phyloP scores from a whole-genome alignment of 2,329 filamentous ascomycete genomes.

The Talaromyces sp. region DNA sequence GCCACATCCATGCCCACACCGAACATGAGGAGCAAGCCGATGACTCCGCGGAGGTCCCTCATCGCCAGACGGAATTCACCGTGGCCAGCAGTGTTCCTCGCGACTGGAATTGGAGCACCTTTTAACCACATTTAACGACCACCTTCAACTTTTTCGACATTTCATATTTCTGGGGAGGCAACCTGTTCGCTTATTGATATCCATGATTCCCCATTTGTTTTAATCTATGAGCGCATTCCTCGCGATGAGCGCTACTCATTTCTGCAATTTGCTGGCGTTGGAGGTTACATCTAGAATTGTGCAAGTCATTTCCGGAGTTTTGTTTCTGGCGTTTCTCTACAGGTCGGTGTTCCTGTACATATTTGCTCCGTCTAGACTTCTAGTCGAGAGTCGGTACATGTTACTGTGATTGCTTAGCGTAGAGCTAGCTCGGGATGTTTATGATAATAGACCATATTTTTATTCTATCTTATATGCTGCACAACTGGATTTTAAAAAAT shows the following conservation, averaged over 20 bases:
- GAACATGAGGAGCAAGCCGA: slow-evolving; percentile 17
- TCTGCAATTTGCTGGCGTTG: slow-evolving; percentile 14
- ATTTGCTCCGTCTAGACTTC: not conserved
- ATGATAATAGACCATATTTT: slow-evolving; percentile 1
- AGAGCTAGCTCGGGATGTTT: not conserved
- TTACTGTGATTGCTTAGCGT: not conserved
- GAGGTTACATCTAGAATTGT: not conserved
- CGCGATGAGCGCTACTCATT: slow-evolving; percentile 9
- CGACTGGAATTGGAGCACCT: slow-evolving; percentile 63
- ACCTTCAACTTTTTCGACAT: not conserved
- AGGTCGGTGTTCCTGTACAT: not conserved
- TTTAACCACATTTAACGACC: slow-evolving; percentile 46
- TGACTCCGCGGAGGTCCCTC: slow-evolving; percentile 24
- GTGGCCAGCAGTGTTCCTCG: slow-evolving; percentile 55
- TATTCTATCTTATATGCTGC: not conserved
- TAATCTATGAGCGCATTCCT: slow-evolving; percentile 1
- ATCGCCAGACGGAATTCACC: slow-evolving; percentile 32
- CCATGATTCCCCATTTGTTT: slow-evolving; percentile 21
- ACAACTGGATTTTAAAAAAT: not conserved
- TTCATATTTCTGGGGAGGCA: slow-evolving; percentile 13
- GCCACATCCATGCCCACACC: slow-evolving; percentile 22
- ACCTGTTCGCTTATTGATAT: slow-evolving; percentile 14
- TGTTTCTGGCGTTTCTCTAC: slow-evolving; percentile 3
- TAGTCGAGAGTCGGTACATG: not conserved
- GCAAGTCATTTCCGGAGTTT: not conserved